Base-by-base conservation (phyloP, 2,329 filamentous ascomycete species). In the Chrysoporthe cubensis region DNA sequence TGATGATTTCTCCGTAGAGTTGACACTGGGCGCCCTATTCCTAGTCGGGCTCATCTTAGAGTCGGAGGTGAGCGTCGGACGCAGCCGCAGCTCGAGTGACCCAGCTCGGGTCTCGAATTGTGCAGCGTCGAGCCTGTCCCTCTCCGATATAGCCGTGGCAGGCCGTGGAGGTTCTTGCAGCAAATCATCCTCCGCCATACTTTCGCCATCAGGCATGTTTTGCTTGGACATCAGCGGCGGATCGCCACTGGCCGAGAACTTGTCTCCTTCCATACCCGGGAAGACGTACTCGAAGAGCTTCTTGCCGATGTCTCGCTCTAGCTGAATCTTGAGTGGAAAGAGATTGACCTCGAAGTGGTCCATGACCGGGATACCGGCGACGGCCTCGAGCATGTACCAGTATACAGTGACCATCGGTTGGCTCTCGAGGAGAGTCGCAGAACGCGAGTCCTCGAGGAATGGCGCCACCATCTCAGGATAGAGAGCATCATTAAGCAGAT, bases 381-480 rank as follows among this genome's bases (percentile, higher is more conserved):
- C 97, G 8, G 96, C 94, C 80, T 99, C 96, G 4, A 99, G 85
- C 93, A 97, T 97, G 76, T 97, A 90, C 93, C 96, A 99, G 76
- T 97, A 96, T 14, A 99, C 92, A 44, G 91, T 89, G 63, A 99
- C 87, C 91, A 98, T 98, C 75, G 94, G 93, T 58, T 87, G 85
- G 70, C 91, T 88, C 64, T 84, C 81, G n/a, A 84, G 79, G 58
- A 88, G 85, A 18, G 82, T 71, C 76, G 82, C 74, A 71, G 82
- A 76, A 77, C 87, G 65, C 7, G 67, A 79, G 77, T 88, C 86
- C 64, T 97, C 91, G 32, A 91, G 81, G 75, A 97, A 98, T 0
- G 96, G 94, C 18, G 91, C 91, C 69, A 99, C 93, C 86, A 99
- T 98, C 76, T 97, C 91, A 0, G 96, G 96, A 76, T 99, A 99